Conservation (phyloP, 495 filamentous ascomycete genomes). For the Cenococcum geophilum region DNA sequence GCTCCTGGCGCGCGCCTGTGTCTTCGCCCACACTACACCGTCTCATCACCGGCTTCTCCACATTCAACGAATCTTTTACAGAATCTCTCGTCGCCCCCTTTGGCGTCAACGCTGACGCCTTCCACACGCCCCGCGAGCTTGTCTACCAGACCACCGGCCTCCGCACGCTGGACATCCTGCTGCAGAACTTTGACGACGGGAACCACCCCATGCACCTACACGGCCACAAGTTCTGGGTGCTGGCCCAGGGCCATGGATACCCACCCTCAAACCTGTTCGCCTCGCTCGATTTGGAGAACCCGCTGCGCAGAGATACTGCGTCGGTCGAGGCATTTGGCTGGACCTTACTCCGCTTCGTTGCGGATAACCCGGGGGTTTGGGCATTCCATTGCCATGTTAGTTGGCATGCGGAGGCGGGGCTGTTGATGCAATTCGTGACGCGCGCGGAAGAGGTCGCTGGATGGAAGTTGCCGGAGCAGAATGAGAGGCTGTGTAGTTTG, state of each 20-base stretch:
- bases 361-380: conserved; percentile 38
- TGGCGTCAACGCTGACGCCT: conserved; percentile 31
- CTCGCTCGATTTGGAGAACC: conserved; percentile 29
- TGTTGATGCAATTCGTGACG: conserved; percentile 56
- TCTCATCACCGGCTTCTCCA: conserved; percentile 34
- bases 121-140: conserved; percentile 25
- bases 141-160: conserved; percentile 33
- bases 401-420: conserved; percentile 55
- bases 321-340: conserved; percentile 35
- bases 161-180: conserved; percentile 32
- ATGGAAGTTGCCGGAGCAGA: conserved; percentile 44
- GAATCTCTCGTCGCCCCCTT: not conserved
- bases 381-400: conserved; percentile 38
- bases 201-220: conserved; percentile 39
- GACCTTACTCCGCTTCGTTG: conserved; percentile 33
- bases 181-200: conserved; percentile 39
- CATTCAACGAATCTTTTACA: conserved; percentile 2
- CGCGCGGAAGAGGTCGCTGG: conserved; percentile 40
- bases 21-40: conserved; percentile 42
- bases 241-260: conserved; percentile 51
- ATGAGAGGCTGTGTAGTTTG: conserved; percentile 40
- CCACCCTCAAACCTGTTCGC: conserved; percentile 36
- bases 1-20: conserved; percentile 46
- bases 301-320: conserved; percentile 34
- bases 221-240: conserved; percentile 53